Conservation (phyloP, 768 basidiomycete species). For the Fomitopsis pulvina region DNA sequence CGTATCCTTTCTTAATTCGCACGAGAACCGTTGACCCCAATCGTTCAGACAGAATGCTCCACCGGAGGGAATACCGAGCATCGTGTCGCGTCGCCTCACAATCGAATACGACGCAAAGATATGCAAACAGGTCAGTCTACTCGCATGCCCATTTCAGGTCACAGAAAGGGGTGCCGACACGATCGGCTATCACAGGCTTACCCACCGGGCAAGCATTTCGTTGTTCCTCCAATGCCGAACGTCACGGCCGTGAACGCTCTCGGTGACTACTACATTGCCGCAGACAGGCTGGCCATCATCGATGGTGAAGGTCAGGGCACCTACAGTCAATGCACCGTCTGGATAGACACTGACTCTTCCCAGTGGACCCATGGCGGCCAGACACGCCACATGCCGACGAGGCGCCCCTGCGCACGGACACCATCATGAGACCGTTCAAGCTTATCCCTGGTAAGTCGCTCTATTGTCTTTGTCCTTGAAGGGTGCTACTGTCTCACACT, state of each 20-base stretch:
- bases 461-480: not conserved
- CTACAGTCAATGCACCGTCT: no score
- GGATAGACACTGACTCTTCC: no score
- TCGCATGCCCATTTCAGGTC: conserved; percentile 8
- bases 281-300: conserved; percentile 80
- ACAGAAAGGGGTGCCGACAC: not conserved
- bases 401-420: conserved; percentile 64
- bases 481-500: not conserved
- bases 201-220: conserved; percentile 69
- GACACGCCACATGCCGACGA: conserved; percentile 77
- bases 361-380: conserved; percentile 89
- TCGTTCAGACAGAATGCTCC: conserved; percentile 57
- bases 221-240: conserved; percentile 69
- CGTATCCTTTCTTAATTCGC: conserved; percentile 12
- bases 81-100: conserved; percentile 74
- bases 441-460: conserved; percentile 66
- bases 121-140: conserved; percentile 47
- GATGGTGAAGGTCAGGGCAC: conserved; percentile 73
- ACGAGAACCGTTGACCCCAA: not conserved
- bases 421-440: conserved; percentile 73
- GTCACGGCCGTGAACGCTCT: conserved; percentile 75
- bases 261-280: conserved; percentile 79
- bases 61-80: conserved; percentile 53
- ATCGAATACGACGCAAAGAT: conserved; percentile 66
- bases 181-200: conserved; percentile 43